These are phyloP conservation scores for Penicillium desertorum DNA, from an alignment of 495 filamentous ascomycete genomes.

Conservation along the genomic window DNA sequence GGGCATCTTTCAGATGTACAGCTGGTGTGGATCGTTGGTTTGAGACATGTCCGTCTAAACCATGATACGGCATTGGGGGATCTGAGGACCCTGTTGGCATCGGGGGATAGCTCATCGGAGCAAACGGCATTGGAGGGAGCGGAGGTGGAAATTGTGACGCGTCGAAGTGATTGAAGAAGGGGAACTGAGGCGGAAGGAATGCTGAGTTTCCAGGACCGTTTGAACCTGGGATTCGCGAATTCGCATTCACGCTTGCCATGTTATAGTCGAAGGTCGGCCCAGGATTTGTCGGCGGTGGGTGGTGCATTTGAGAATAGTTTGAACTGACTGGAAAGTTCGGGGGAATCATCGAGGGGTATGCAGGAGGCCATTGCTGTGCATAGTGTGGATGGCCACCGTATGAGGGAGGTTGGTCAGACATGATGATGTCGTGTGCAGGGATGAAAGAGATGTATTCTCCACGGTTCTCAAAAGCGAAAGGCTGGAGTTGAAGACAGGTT, in stretches of 20 bases:
- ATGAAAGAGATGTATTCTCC: not conserved
- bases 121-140: slow-evolving; percentile 32
- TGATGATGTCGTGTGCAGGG: slow-evolving; percentile 24
- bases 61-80: slow-evolving; percentile 5
- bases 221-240: slow-evolving; percentile 29
- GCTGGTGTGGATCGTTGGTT: slow-evolving; percentile 12
- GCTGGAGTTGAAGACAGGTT: not conserved
- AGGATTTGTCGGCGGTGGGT: slow-evolving; percentile 15
- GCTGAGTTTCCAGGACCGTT: slow-evolving; percentile 22
- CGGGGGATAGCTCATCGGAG: slow-evolving; percentile 24
- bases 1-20: not conserved
- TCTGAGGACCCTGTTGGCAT: slow-evolving; percentile 22
- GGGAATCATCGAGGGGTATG: slow-evolving; percentile 28
- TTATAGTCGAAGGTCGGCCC: slow-evolving; percentile 24
- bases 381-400: slow-evolving; percentile 46
- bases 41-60: not conserved
- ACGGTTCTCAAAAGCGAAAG: not conserved
- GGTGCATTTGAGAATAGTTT: slow-evolving; percentile 10
- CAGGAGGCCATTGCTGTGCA: slow-evolving; percentile 35
- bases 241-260: slow-evolving; percentile 28
- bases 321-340: slow-evolving; percentile 25
- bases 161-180: slow-evolving; percentile 32
- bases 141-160: slow-evolving; percentile 28
- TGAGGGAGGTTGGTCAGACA: slow-evolving; percentile 57
- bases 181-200: slow-evolving; percentile 35